Percentiles rank a stretch among this genome's conserved stretches.
These are phyloP conservation scores for Plasmodium gonderi DNA, from an alignment of 169 alveolate genomes.

Conservation along the genomic window DNA sequence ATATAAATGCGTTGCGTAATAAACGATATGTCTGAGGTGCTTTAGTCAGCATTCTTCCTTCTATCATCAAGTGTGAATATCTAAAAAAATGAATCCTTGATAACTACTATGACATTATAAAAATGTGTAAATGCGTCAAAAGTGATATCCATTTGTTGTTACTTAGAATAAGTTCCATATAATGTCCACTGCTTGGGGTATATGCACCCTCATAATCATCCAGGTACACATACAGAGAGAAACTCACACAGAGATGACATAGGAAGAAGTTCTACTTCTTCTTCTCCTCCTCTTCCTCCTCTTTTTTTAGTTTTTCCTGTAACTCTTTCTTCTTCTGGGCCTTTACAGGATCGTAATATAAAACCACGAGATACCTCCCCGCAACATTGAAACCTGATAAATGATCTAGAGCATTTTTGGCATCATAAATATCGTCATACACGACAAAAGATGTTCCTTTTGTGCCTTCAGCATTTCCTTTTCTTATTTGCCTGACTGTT, in stretches of 20 bases:
- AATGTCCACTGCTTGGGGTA: too few species aligned
- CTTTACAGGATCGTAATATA: constrained; percentile 90
- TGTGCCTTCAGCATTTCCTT: constrained; percentile 92
- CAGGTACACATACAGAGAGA: too few species aligned
- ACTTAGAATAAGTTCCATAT: too few species aligned
- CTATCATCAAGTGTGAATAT: background rate
- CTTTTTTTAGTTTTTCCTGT: constrained; percentile 86
- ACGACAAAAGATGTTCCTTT: constrained; percentile 98
- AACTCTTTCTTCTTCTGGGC: constrained; percentile 88
- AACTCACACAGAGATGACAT: too few species aligned
- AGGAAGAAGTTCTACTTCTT: background rate
- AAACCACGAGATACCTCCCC: constrained; percentile 93
- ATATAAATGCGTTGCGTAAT: background rate
- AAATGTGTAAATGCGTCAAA: too few species aligned
- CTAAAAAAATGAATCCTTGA: too few species aligned
- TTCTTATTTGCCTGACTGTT: constrained; percentile 97
- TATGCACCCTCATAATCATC: too few species aligned
- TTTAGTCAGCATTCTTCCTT: background rate
- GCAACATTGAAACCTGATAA: constrained; percentile 98
- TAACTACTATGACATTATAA: too few species aligned
- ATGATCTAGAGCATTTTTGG: constrained; percentile 98
- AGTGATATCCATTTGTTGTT: too few species aligned
- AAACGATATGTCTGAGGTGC: too few species aligned
- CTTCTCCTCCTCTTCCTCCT: constrained; percentile 28
- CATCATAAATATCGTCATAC: constrained; percentile 98